A percentile compares a stretch with the other conserved stretches of the same genome.
These are phyloP conservation scores for Cystofilobasidium capitatum DNA, from an alignment of 768 basidiomycete genomes.

Conservation along the genomic window DNA sequence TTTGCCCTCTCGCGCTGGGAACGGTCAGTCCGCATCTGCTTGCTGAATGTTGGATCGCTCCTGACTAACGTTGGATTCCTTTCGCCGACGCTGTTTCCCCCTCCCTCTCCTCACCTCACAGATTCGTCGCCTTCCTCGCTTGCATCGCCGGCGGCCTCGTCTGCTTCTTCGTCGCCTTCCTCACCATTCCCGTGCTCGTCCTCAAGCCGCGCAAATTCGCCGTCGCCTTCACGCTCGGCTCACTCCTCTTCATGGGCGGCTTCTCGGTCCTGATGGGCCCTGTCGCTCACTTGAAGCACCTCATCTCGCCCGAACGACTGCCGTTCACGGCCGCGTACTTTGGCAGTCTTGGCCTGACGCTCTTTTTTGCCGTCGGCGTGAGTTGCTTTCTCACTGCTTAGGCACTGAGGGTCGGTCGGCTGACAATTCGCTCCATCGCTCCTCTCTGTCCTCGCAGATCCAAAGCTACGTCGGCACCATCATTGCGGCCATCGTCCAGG, in stretches of 20 bases:
- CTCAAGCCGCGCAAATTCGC: constrained; percentile 84
- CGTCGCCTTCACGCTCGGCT: constrained; percentile 61
- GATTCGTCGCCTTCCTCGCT: constrained; percentile 79
- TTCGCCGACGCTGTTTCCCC: neutral
- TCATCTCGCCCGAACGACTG: constrained; percentile 37
- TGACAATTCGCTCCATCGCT: neutral
- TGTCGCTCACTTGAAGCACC: constrained; percentile 61
- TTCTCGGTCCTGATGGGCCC: constrained; percentile 25
- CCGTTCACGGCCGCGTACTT: constrained; percentile 64
- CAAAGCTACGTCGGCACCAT: constrained; percentile 81
- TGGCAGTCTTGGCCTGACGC: constrained; percentile 66
- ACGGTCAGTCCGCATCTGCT: constrained; percentile 39
- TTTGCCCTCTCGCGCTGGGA: constrained; percentile 85
- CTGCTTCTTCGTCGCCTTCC: constrained; percentile 84
- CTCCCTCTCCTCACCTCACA: constrained; percentile 34
- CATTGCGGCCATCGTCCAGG: constrained; percentile 65
- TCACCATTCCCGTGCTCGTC: constrained; percentile 53
- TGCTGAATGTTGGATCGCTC: too few relatives aligned
- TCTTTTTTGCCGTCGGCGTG: constrained; percentile 86
- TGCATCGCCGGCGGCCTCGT: constrained; percentile 83
- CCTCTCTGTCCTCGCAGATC: constrained; percentile 45
- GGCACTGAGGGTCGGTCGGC: neutral
- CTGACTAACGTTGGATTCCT: neutral
- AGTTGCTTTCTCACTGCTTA: constrained; percentile 34
- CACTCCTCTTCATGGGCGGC: neutral